A percentile compares a stretch with the other conserved stretches of the same genome.
Evolutionary conservation across 164 flowering plant species (phyloP).

Genomic region (Aristolochia contorta): DNA sequence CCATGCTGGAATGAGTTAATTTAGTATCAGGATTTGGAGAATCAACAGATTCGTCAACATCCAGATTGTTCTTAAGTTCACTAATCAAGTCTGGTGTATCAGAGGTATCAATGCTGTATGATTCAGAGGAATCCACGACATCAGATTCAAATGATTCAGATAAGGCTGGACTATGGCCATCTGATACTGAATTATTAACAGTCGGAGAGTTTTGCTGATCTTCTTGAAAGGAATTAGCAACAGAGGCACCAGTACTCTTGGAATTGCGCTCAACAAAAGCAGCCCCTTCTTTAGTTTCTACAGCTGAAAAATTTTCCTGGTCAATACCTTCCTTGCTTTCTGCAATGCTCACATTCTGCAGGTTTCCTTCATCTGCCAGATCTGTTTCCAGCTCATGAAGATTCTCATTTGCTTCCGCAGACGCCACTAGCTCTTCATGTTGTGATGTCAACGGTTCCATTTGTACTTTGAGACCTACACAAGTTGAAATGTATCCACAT

Average conservation of each 20-base stretch:
- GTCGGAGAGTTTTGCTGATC: slow-evolving; percentile 24
- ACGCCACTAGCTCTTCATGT: slow-evolving; percentile 33
- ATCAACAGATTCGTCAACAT: slow-evolving; percentile 9
- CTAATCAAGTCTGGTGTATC: slow-evolving; percentile 15
- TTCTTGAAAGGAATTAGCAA: slow-evolving; percentile 22
- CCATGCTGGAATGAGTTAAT: slow-evolving; percentile 15
- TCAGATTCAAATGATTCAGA: slow-evolving; percentile 19
- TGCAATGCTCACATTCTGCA: slow-evolving; percentile 16
- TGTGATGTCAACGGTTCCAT: slow-evolving; percentile 53
- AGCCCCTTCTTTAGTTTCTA: slow-evolving; percentile 24
- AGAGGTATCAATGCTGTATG: slow-evolving; percentile 15
- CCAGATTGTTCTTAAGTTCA: slow-evolving; percentile 22
- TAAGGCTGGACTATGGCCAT: slow-evolving; percentile 14
- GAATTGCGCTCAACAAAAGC: slow-evolving; percentile 17
- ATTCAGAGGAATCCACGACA: slow-evolving; percentile 20
- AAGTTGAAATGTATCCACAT: not conserved
- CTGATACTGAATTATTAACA: slow-evolving; percentile 23
- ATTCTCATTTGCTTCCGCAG: slow-evolving; percentile 22
- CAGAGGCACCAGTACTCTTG: slow-evolving; percentile 18
- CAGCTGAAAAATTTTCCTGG: slow-evolving; percentile 31
- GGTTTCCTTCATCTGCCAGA: slow-evolving; percentile 13
- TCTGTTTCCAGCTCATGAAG: slow-evolving; percentile 16
- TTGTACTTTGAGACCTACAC: slow-evolving; percentile 39
- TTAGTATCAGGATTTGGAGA: slow-evolving; percentile 16
- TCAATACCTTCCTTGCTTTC: slow-evolving; percentile 37